A percentile compares a stretch with the other conserved stretches of the same genome.
These are phyloP conservation scores for Adansonia rubrostipa DNA, from an alignment of 441 rosid genomes.

Conservation along the genomic window DNA sequence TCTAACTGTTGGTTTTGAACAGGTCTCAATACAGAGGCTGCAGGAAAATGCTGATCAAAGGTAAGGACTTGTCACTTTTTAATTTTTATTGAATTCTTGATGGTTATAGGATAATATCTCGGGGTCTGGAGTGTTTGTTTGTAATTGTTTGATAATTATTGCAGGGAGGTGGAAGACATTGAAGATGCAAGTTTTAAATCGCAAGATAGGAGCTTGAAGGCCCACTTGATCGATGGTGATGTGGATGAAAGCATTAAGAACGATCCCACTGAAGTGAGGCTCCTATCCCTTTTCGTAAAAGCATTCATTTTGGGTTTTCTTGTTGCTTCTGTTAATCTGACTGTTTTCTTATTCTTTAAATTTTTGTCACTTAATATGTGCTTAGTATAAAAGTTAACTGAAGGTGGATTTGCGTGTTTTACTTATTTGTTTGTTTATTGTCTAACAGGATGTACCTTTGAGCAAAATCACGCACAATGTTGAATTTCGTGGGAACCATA, in stretches of 20 bases:
- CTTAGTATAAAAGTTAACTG: slow-evolving; percentile 7
- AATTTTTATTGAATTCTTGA: slow-evolving; percentile 17
- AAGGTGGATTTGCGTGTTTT: background rate
- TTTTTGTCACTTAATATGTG: background rate
- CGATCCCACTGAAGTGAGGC: slow-evolving; percentile 56
- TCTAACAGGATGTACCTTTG: slow-evolving; percentile 47
- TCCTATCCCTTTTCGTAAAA: slow-evolving; percentile 1
- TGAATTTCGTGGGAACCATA: slow-evolving; percentile 48
- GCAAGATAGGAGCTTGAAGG: slow-evolving; percentile 53
- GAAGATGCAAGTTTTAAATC: slow-evolving; percentile 46
- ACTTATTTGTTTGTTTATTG: slow-evolving; percentile 14
- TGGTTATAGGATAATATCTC: slow-evolving; percentile 19
- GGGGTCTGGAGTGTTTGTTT: slow-evolving; percentile 23
- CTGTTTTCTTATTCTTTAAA: background rate
- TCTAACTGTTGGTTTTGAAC: slow-evolving; percentile 28
- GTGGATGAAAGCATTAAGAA: slow-evolving; percentile 44
- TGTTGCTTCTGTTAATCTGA: background rate
- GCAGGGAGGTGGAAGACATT: slow-evolving; percentile 62
- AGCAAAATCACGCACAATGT: slow-evolving; percentile 40
- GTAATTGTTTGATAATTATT: slow-evolving; percentile 30
- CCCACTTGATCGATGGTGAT: slow-evolving; percentile 50
- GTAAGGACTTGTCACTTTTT: slow-evolving; percentile 36
- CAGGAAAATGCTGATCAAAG: slow-evolving; percentile 57
- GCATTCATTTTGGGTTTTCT: slow-evolving; percentile 8
- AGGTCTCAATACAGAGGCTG: slow-evolving; percentile 80